Conservation (phyloP, 2,329 filamentous ascomycete species). For the Thielaviopsis populi region DNA sequence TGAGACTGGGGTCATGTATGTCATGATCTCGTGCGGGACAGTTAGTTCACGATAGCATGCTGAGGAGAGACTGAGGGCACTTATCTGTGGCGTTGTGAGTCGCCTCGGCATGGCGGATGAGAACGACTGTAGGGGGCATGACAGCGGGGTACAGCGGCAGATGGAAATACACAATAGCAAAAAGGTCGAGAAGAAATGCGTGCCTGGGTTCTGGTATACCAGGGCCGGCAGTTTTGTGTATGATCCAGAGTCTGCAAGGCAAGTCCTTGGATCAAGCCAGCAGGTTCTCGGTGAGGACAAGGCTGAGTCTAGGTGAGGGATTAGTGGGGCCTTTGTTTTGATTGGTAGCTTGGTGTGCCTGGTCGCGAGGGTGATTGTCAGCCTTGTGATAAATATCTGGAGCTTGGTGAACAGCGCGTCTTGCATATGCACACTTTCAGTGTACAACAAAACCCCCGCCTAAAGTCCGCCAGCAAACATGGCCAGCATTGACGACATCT, state of each 20-base stretch:
- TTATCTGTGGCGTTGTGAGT: conserved; percentile 39
- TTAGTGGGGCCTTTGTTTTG: not conserved
- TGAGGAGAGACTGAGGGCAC: conserved; percentile 22
- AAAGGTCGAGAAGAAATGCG: not conserved
- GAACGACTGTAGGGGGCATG: conserved; percentile 50
- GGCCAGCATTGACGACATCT: conserved; percentile 45
- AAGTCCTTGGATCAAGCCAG: not conserved
- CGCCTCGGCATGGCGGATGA: conserved; percentile 78
- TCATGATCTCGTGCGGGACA: conserved; percentile 29
- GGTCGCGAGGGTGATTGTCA: not conserved
- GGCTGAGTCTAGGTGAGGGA: not conserved
- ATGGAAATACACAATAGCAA: not conserved
- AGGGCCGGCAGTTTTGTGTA: not conserved
- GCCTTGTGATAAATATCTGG: not conserved
- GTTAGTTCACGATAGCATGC: conserved; percentile 11
- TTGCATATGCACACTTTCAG: no score
- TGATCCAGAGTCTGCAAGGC: not conserved
- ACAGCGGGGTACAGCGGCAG: not conserved
- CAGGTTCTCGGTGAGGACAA: not conserved
- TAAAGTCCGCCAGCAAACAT: conserved; percentile 23
- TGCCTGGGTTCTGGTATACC: not conserved
- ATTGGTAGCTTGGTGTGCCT: not conserved
- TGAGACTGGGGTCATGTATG: conserved; percentile 37
- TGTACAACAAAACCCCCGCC: not conserved
- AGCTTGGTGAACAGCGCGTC: no score